phyloP scores from a whole-genome alignment of 1,139 yeast species.

The Tardiomyces blankii region DNA sequence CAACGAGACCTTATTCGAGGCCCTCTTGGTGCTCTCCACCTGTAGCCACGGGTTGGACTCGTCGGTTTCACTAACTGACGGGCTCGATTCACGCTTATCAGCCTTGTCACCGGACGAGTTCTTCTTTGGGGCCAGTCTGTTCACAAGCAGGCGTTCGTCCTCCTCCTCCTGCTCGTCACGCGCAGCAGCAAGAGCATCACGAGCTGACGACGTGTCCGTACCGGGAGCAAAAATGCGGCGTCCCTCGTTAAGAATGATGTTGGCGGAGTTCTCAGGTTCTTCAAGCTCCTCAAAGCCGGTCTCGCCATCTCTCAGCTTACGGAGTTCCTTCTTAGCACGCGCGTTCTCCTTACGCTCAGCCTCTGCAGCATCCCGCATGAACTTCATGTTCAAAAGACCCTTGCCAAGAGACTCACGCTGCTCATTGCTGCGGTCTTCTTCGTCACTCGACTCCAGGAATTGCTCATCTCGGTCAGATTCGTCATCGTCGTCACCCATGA shows the following conservation, averaged over 20 bases:
- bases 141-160: conserved; percentile 36
- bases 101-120: conserved; percentile 5
- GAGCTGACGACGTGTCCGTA: conserved; percentile 32
- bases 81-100: conserved; percentile 1
- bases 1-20: conserved; percentile 32
- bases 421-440: conserved; percentile 25
- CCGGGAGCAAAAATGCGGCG: conserved; percentile 77
- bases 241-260: conserved; percentile 47
- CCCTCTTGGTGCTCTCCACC: conserved; percentile 33
- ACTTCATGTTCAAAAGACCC: conserved; percentile 88
- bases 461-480: conserved; percentile 40
- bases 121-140: conserved; percentile 28
- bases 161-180: conserved; percentile 46
- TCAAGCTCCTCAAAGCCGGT: conserved; percentile 26
- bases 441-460: conserved; percentile 31
- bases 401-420: conserved; percentile 48
- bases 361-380: conserved; percentile 66
- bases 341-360: conserved; percentile 13
- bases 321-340: conserved; percentile 9
- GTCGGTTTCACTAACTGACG: conserved; percentile 1
- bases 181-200: conserved; percentile 20
- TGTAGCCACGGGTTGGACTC: conserved; percentile 62
- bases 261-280: conserved; percentile 32
- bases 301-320: conserved; percentile 28
- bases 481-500: conserved; percentile 51